phyloP scores from a whole-genome alignment of 2,329 filamentous ascomycete species.

The Aspergillus tubingensis region DNA sequence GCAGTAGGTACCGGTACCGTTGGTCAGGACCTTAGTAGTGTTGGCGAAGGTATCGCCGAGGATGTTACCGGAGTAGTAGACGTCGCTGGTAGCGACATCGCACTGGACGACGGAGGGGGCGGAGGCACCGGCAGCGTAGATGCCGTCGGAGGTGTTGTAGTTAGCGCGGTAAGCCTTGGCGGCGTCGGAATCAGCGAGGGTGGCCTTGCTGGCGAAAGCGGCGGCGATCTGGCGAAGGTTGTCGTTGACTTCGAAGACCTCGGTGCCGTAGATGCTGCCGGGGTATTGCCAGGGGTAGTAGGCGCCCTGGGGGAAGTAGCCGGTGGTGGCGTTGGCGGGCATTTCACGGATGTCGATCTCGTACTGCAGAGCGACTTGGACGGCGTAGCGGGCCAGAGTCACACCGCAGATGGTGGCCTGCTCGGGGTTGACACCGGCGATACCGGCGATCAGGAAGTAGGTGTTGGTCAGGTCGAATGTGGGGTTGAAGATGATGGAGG shows the following conservation, averaged over 20 bases:
- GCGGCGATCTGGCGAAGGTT: conserved; percentile 58
- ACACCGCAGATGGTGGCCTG: conserved; percentile 66
- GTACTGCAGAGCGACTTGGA: conserved; percentile 75
- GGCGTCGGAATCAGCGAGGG: conserved; percentile 53
- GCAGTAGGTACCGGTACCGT: conserved; percentile 68
- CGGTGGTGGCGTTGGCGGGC: conserved; percentile 64
- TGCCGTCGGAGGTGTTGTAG: conserved; percentile 44
- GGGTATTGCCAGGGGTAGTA: conserved; percentile 60
- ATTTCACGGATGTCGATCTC: conserved; percentile 73
- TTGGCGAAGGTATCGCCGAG: conserved; percentile 67
- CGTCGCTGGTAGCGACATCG: conserved; percentile 69
- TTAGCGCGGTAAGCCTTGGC: conserved; percentile 57
- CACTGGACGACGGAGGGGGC: conserved; percentile 63
- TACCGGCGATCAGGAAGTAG: conserved; percentile 72
- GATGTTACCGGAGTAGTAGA: conserved; percentile 66
- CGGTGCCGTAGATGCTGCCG: conserved; percentile 63
- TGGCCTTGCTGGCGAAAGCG: conserved; percentile 53
- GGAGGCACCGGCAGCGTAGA: conserved; percentile 47
- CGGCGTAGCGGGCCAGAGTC: conserved; percentile 67
- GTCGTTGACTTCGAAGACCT: conserved; percentile 68
- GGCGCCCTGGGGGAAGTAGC: conserved; percentile 68
- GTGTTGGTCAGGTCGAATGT: conserved; percentile 66
- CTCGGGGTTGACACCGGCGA: conserved; percentile 73
- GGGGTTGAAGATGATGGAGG: conserved; percentile 62
- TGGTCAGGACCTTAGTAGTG: conserved; percentile 65